Evolutionary conservation across 2,329 filamentous ascomycete species (phyloP), one percentile per base, ranked within the genome.

Genomic region (Trichoderma polysporum): DNA sequence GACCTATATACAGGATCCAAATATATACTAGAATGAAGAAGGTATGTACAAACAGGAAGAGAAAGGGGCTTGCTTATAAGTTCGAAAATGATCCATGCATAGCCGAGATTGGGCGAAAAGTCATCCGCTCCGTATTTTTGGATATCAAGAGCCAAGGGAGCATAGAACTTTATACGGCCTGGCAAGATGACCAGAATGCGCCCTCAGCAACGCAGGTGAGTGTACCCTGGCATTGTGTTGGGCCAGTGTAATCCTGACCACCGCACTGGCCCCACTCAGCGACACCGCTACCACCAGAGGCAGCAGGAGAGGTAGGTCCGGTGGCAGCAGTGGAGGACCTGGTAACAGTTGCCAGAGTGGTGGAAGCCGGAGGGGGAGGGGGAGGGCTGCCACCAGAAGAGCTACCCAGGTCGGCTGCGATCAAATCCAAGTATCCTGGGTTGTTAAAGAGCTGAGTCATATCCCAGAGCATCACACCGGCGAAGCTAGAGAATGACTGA

Each of bases 401-500:
- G 25, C 66, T 54, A 3, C 62, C 62, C 8, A 84, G 72, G 65
- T 77, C 74, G 45, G 73, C 66, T 70, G 77, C 74, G 2, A 88
- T 76, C 49, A 78, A 74, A 35, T 77, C 76, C 63, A 90, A 76
- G 73, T 88, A 89, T 1, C 86, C 87, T 1, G 70, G 31, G 75
- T 90, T 90, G 15, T 77, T 76, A 69, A 84, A 87, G 2, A 85
- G 81, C 78, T 89, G 87, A 35, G 80, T 85, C 76, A 85, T 85
- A 75, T 91, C 89, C 89, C 88, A 91, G 78, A 90, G 81, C 88
- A 91, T 90, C 27, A 89, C 82, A 39, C 89, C 89, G 10, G 88
- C 88, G 71, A 91, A 90, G 76, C 83, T 89, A 2, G 79, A 75
- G 72, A 84, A 90, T 35, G 76, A 74, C 76, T 84, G 83, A 52